These are phyloP conservation scores for Botrytis sinoallii DNA, from an alignment of 2,329 filamentous ascomycete genomes.

Conservation along the genomic window DNA sequence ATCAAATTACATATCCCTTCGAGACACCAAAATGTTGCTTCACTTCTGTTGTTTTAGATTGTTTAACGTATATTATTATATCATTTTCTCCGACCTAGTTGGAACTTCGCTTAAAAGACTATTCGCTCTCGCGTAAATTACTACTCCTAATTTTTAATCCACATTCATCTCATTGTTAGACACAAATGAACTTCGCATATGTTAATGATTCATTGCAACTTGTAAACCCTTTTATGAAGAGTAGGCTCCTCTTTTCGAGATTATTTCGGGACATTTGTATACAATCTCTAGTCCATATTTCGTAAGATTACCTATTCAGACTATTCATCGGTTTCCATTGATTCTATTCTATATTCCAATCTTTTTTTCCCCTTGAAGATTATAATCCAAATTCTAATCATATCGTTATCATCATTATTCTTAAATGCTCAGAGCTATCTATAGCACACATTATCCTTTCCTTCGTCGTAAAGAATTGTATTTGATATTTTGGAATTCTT, in stretches of 20 bases:
- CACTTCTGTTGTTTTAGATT: background rate
- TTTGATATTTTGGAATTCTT: too few species aligned
- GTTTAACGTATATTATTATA: too few species aligned
- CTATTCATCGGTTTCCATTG: fast-evolving
- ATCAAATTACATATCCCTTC: background rate
- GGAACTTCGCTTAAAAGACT: background rate
- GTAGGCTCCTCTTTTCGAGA: background rate
- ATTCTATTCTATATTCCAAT: background rate
- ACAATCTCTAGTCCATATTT: too few species aligned
- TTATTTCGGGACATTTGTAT: too few species aligned
- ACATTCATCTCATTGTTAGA: background rate
- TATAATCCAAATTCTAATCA: fast-evolving
- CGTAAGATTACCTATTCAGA: too few species aligned
- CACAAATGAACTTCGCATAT: background rate
- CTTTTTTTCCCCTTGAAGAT: too few species aligned
- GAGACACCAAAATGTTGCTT: background rate
- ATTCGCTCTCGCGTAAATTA: background rate
- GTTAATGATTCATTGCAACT: background rate
- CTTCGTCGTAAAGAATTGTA: too few species aligned
- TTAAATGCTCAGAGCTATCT: too few species aligned
- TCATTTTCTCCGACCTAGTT: background rate
- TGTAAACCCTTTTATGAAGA: background rate
- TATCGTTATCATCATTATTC: too few species aligned
- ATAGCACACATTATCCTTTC: too few species aligned
- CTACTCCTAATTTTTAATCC: too few species aligned